Percentiles rank a stretch among this genome's conserved stretches.
These are phyloP conservation scores for Penicillium freii DNA, from an alignment of 2,329 filamentous ascomycete species.

Conservation along the genomic window DNA sequence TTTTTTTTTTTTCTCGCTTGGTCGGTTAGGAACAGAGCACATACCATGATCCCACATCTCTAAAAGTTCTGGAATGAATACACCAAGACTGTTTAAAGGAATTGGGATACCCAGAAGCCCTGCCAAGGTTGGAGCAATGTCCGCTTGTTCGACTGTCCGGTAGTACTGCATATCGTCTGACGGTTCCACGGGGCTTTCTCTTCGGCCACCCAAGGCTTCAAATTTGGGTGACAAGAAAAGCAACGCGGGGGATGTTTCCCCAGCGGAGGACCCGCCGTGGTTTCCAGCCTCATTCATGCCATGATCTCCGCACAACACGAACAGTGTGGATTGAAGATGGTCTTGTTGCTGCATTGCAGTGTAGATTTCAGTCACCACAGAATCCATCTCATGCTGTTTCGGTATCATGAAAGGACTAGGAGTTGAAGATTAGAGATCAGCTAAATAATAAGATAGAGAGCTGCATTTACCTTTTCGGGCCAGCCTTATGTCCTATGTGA, in stretches of 20 bases:
- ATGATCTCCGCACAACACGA: conserved; percentile 89
- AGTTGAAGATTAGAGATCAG: conserved; percentile 27
- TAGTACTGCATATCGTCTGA: conserved; percentile 80
- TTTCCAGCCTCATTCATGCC: conserved; percentile 99
- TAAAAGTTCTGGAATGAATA: conserved; percentile 77
- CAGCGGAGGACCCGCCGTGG: conserved; percentile 88
- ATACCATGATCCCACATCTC: conserved; percentile 69
- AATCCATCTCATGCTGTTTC: conserved; percentile 94
- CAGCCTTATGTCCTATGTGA: conserved; percentile 96
- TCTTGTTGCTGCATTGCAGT: conserved; percentile 66
- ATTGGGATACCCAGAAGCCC: conserved; percentile 83
- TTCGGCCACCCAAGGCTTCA: conserved; percentile 48
- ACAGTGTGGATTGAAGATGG: conserved; percentile 73
- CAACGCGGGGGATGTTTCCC: conserved; percentile 89
- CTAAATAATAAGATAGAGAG: neutral
- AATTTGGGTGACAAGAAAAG: conserved; percentile 88
- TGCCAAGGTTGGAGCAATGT: conserved; percentile 85
- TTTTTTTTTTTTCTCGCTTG: neutral
- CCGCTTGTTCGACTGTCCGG: conserved; percentile 82
- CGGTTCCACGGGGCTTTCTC: conserved; percentile 56
- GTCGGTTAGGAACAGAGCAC: conserved; percentile 7
- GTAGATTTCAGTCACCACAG: conserved; percentile 73
- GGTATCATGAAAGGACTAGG: conserved; percentile 80
- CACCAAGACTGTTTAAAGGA: conserved; percentile 84
- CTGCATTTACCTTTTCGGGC: conserved; percentile 67